Conservation (phyloP, 1,139 yeast genomes). For the Sugiyamaella grinbergsii region DNA sequence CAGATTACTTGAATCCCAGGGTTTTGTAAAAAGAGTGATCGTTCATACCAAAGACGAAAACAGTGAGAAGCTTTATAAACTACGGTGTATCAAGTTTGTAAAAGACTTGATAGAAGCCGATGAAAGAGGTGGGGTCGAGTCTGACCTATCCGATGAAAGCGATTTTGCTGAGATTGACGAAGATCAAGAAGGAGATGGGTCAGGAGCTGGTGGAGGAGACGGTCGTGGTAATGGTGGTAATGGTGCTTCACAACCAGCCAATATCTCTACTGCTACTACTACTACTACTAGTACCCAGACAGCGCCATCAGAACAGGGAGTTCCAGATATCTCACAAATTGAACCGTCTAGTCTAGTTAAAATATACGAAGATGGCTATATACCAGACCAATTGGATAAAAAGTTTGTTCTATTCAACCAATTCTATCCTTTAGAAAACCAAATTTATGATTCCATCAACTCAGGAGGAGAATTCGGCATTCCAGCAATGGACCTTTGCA, state of each 20-base stretch:
- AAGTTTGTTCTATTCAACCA: conserved; percentile 46
- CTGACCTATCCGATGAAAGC: conserved; percentile 38
- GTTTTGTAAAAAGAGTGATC: conserved; percentile 58
- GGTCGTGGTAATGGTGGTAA: conserved; percentile 16
- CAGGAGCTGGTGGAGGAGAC: conserved; percentile 24
- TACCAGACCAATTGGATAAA: conserved; percentile 33
- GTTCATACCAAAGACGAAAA: conserved; percentile 43
- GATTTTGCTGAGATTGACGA: conserved; percentile 37
- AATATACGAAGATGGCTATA: conserved; percentile 27
- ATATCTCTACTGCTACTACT: too few species aligned
- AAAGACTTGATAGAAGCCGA: conserved; percentile 49
- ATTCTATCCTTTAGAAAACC: conserved; percentile 64
- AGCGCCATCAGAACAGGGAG: background rate
- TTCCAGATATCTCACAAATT: conserved; percentile 3
- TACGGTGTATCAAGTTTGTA: conserved; percentile 62
- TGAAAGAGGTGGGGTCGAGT: conserved; percentile 38
- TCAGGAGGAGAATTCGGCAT: conserved; percentile 52
- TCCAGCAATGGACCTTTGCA: conserved; percentile 57
- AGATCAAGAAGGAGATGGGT: conserved; percentile 35
- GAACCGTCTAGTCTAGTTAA: conserved; percentile 25
- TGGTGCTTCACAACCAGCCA: background rate
- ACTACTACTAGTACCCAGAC: conserved; percentile 1
- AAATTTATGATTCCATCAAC: conserved; percentile 55
- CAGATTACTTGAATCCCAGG: conserved; percentile 53
- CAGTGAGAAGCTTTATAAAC: conserved; percentile 43